Evolutionary conservation across 768 basidiomycete genomes (phyloP).

Genomic region (Tylopilus felleus): DNA sequence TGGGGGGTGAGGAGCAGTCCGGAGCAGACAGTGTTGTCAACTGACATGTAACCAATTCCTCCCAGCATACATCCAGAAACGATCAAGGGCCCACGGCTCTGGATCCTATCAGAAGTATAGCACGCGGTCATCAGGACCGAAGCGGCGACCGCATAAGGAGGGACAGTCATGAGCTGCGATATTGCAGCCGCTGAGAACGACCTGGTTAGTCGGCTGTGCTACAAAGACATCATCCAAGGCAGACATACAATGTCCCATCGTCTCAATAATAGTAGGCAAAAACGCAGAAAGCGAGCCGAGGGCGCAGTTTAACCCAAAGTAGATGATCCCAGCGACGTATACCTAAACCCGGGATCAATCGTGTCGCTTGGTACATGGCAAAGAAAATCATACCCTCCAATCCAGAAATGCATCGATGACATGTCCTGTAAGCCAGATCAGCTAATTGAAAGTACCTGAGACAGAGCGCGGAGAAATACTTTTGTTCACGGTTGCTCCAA

Average conservation of each 20-base stretch:
- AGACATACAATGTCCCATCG: conserved; percentile 44
- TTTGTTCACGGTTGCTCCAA: conserved; percentile 40
- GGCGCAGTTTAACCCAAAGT: conserved; percentile 48
- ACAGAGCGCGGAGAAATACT: conserved; percentile 20
- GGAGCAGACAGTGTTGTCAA: neutral
- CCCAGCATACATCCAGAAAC: conserved; percentile 29
- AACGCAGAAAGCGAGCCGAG: conserved; percentile 51
- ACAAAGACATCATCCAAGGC: too few relatives aligned
- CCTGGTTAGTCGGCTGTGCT: neutral
- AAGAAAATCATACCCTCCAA: conserved; percentile 35
- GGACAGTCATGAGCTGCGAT: conserved; percentile 50
- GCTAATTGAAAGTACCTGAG: neutral
- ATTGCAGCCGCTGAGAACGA: conserved; percentile 37
- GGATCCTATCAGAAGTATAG: conserved; percentile 43
- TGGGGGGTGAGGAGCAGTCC: neutral
- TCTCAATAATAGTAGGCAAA: conserved; percentile 53
- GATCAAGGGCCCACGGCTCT: conserved; percentile 40
- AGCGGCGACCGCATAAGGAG: conserved; percentile 48
- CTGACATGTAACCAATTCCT: conserved; percentile 43
- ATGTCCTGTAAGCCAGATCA: conserved; percentile 32
- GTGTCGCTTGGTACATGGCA: neutral
- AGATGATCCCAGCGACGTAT: conserved; percentile 47
- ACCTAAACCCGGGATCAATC: conserved; percentile 25
- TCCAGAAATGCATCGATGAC: conserved; percentile 43
- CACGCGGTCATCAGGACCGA: conserved; percentile 35